Evolutionary conservation across 2,329 filamentous ascomycete genomes (phyloP), one percentile per base, ranked within the genome.

Genomic region (Lecanosticta acicola): DNA sequence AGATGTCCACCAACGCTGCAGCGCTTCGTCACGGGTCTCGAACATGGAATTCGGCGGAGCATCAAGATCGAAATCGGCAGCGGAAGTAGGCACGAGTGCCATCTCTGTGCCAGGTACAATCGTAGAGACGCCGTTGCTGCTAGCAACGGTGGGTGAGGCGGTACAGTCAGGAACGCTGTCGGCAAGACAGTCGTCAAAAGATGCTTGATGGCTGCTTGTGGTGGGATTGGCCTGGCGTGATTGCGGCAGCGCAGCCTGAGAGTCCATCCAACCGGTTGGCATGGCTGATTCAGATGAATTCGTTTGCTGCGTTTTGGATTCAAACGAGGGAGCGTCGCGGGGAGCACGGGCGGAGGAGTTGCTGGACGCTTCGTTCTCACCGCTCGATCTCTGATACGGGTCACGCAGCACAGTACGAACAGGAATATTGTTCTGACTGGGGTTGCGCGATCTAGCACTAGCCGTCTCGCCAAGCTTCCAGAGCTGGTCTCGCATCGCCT

Each of bases 1-100:
- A 5, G 51, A 53, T 13, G 53, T 62, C 51, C 65, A 72, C 70
- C 70, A 74, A n/a, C 65, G 60, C n/a, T 51, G 43, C 4, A 73
- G 57, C 42, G 67, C 63, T 20, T 67, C 59, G 18, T 66, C 63
- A 17, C 10, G 5, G 24, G 7, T 29, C 11, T 29, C 24, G 11
- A 5, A 5, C 5, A 11, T n/a, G n/a, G n/a, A n/a, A n/a, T n/a
- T n/a, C n/a, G n/a, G n/a, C n/a, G n/a, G n/a, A n/a, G n/a, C n/a
- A n/a, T n/a, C n/a, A n/a, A n/a, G n/a, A n/a, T n/a, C n/a, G n/a
- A n/a, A n/a, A n/a, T n/a, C n/a, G n/a, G n/a, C n/a, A n/a, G n/a
- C n/a, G n/a, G n/a, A n/a, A n/a, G n/a, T n/a, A n/a, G n/a, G n/a
- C n/a, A 42, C 9, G 40, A 42, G 24, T 29, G 24, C 24, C 24